A percentile compares a stretch with the other conserved stretches of the same genome.
These are phyloP conservation scores for Tolypocladium ophioglossoides DNA, from an alignment of 2,329 filamentous ascomycete species.

Conservation along the genomic window DNA sequence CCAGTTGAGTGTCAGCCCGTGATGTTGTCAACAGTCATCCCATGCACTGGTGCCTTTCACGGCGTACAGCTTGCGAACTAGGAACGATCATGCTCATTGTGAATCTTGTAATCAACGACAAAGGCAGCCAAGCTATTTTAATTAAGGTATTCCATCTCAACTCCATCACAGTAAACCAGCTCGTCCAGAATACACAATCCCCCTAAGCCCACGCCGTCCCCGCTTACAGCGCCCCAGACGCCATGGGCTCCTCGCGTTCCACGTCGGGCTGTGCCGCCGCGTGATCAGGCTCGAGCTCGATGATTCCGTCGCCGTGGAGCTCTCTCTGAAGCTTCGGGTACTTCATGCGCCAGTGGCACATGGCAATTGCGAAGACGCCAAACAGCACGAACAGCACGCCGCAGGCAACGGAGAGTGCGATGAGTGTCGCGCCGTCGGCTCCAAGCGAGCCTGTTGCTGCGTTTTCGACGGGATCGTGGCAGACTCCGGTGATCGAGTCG, in stretches of 20 bases:
- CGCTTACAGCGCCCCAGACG: background rate
- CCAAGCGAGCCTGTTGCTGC: background rate
- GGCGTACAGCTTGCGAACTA: no score
- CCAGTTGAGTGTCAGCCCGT: no score
- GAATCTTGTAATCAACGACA: no score
- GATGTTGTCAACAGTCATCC: background rate
- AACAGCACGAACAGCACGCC: slow-evolving; percentile 2
- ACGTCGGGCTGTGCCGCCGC: background rate
- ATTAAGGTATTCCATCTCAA: background rate
- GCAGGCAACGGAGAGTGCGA: background rate
- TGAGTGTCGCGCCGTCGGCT: background rate
- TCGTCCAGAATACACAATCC: background rate
- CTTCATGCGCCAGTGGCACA: slow-evolving; percentile 1
- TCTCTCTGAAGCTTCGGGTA: background rate
- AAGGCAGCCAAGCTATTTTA: no score
- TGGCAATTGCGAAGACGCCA: background rate
- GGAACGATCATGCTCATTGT: no score
- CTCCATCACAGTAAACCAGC: background rate
- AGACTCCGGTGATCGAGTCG: background rate
- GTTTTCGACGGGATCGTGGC: no score
- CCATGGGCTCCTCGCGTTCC: background rate
- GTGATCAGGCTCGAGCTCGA: background rate
- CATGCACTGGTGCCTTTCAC: no score
- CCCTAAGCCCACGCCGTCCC: background rate
- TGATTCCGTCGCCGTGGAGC: background rate